Percentiles rank a stretch among this genome's conserved stretches.
These are phyloP conservation scores for Holtermannia corniformis DNA, from an alignment of 768 basidiomycete genomes.

Conservation along the genomic window DNA sequence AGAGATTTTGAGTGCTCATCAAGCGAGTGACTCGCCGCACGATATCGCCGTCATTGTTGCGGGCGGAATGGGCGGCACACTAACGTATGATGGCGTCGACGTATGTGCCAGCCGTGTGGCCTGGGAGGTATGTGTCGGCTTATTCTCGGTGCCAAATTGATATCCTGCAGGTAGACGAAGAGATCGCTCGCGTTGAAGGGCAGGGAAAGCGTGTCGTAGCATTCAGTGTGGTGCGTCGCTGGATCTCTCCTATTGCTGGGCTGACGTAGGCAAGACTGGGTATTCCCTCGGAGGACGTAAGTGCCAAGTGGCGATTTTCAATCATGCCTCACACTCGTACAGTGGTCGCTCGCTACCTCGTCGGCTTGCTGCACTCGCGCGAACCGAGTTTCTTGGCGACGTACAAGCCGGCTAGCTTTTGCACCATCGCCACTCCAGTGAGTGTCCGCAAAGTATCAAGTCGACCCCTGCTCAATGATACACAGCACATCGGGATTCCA, in stretches of 20 bases:
- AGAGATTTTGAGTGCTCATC: conserved; percentile 15
- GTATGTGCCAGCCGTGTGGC: conserved; percentile 28
- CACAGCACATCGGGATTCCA: conserved; percentile 28
- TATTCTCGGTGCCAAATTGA: neutral
- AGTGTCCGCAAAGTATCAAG: no score
- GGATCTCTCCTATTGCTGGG: neutral
- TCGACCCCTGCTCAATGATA: neutral
- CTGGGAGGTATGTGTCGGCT: conserved; percentile 15
- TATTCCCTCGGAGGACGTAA: conserved; percentile 8
- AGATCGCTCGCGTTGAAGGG: conserved; percentile 10
- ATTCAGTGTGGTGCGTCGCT: conserved; percentile 22
- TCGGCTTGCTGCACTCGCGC: conserved; percentile 24
- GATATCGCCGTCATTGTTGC: conserved; percentile 17
- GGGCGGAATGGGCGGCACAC: conserved; percentile 20
- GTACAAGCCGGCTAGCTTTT: conserved; percentile 19
- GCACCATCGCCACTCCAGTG: conserved; percentile 30
- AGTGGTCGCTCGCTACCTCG: conserved; percentile 30
- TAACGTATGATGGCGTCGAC: conserved; percentile 33
- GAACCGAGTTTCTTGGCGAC: conserved; percentile 26
- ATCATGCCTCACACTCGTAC: neutral
- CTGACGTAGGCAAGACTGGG: neutral
- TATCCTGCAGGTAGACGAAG: conserved; percentile 12
- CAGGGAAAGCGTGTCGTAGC: conserved; percentile 15
- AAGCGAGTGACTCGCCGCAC: neutral
- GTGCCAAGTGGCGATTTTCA: neutral